A percentile compares a stretch with the other conserved stretches of the same genome.
Conservation (phyloP, 257 asterid species). For the Plantago ovata region DNA sequence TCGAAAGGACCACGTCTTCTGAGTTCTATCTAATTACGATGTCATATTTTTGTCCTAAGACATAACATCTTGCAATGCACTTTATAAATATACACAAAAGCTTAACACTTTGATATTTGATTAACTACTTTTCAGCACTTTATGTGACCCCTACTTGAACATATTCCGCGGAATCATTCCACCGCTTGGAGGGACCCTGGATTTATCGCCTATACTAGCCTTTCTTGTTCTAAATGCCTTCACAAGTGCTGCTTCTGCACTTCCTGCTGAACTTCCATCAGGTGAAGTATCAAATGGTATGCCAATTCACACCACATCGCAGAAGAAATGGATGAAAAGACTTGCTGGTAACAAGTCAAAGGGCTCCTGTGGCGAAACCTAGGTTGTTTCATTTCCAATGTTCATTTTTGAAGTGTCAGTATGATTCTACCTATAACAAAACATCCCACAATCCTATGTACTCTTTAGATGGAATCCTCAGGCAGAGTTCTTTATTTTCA, state of each 20-base stretch:
- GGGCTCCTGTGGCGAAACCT: constrained; percentile 22
- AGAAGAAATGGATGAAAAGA: constrained; percentile 69
- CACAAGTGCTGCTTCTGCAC: constrained; percentile 80
- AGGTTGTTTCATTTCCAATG: constrained; percentile 14
- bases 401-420: constrained; percentile 9
- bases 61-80: background rate
- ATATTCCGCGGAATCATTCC: constrained; percentile 93
- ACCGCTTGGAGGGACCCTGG: constrained; percentile 93
- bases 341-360: constrained; percentile 39
- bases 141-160: constrained; percentile 95
- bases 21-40: too few relatives aligned
- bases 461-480: constrained; percentile 12
- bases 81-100: background rate
- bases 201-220: constrained; percentile 81
- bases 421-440: constrained; percentile 1
- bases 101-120: constrained; percentile 15
- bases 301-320: constrained; percentile 32
- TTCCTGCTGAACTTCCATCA: constrained; percentile 91
- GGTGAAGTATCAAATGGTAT: constrained; percentile 27
- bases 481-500: constrained; percentile 15
- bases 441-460: constrained; percentile 8
- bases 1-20: too few relatives aligned
- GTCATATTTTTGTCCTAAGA: background rate
- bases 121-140: constrained; percentile 57
- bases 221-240: constrained; percentile 72